These are phyloP conservation scores for Trametes gibbosa DNA, from an alignment of 768 basidiomycete species.

Conservation along the genomic window DNA sequence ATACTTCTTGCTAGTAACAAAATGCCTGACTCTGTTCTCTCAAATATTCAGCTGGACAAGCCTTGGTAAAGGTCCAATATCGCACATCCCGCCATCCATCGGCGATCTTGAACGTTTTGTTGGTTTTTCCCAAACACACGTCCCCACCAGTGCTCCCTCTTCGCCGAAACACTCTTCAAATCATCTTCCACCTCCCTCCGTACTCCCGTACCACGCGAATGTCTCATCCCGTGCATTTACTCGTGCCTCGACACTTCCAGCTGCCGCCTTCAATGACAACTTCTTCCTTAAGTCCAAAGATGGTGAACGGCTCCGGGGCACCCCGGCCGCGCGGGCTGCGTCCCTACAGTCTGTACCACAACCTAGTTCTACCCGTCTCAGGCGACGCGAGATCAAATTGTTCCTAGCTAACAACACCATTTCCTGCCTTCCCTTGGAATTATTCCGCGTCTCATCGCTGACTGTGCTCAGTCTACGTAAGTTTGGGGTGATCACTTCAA, in stretches of 20 bases:
- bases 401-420: constrained; percentile 58
- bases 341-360: constrained; percentile 21
- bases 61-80: constrained; percentile 32
- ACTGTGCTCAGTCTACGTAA: constrained; percentile 63
- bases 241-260: constrained; percentile 23
- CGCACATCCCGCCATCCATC: constrained; percentile 48
- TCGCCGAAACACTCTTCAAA: constrained; percentile 35
- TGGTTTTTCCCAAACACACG: constrained; percentile 41
- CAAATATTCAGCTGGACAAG: not conserved
- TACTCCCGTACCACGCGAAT: not conserved
- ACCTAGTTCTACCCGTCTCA: constrained; percentile 22
- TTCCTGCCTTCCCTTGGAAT: constrained; percentile 48
- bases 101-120: constrained; percentile 45
- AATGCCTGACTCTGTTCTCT: not conserved
- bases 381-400: constrained; percentile 46
- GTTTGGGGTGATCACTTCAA: constrained; percentile 28
- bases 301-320: constrained; percentile 4
- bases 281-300: constrained; percentile 19
- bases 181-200: not conserved
- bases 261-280: constrained; percentile 8
- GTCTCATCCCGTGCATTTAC: constrained; percentile 16
- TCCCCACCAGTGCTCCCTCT: constrained; percentile 15
- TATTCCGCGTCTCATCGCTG: constrained; percentile 56
- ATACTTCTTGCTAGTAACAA: not conserved
- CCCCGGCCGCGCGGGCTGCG: constrained; percentile 10